Evolutionary conservation across 1,139 yeast species (phyloP).

Genomic region (Taphrina confusa): DNA sequence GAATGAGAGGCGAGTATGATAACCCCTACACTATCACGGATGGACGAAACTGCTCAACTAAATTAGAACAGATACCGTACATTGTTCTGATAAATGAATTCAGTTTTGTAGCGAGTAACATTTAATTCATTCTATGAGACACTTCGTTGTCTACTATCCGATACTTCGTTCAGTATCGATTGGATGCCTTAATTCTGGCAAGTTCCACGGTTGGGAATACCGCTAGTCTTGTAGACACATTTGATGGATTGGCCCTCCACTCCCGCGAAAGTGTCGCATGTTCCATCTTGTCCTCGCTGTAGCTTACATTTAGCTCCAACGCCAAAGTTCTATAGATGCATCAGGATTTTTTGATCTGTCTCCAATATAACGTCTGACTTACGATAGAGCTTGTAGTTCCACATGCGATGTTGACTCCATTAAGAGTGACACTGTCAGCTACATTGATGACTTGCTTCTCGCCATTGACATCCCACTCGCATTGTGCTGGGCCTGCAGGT

Average conservation of each 20-base stretch:
- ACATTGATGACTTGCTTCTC: background rate
- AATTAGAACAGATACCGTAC: no score
- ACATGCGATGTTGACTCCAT: slow-evolving; percentile 5
- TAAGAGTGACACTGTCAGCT: background rate
- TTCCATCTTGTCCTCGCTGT: background rate
- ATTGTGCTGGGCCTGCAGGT: no score
- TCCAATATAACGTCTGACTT: background rate
- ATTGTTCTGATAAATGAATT: no score
- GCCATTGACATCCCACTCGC: background rate
- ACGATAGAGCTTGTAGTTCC: slow-evolving; percentile 3
- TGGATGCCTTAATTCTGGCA: background rate
- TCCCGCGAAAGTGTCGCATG: background rate
- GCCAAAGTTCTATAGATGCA: slow-evolving; percentile 3
- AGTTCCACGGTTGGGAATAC: background rate
- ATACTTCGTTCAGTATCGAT: no score
- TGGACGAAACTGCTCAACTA: background rate
- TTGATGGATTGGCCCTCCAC: background rate
- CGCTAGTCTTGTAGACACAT: background rate
- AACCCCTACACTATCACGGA: slow-evolving; percentile 28
- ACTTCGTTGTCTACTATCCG: no score
- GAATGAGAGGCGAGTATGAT: slow-evolving; percentile 21
- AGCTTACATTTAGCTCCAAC: slow-evolving; percentile 6
- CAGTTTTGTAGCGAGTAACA: no score
- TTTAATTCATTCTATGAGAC: no score
- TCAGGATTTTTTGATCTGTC: background rate